Conservation (phyloP, 2,329 filamentous ascomycete species). For the Penicillium sp. region DNA sequence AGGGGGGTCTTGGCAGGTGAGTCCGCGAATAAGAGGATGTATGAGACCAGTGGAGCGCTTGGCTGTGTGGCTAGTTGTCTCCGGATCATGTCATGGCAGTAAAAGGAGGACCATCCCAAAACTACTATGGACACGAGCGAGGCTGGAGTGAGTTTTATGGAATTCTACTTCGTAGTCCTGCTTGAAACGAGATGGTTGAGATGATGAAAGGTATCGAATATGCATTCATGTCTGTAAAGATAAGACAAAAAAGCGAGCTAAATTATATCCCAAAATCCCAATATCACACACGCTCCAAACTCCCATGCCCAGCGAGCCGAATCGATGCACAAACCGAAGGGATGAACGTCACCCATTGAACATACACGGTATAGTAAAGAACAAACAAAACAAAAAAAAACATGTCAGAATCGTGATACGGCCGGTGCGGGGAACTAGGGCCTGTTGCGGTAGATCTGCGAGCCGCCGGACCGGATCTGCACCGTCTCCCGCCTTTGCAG, state of each 20-base stretch:
- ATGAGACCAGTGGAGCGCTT: neutral
- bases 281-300: slow-evolving; percentile 24
- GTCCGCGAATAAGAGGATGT: slow-evolving; percentile 6
- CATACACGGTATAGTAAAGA: slow-evolving; percentile 19
- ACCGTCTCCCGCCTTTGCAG: slow-evolving; percentile 82
- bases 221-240: slow-evolving; percentile 2
- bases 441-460: slow-evolving; percentile 53
- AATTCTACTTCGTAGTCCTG: no score
- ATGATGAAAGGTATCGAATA: neutral
- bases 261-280: slow-evolving; percentile 6
- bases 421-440: slow-evolving; percentile 34
- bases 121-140: neutral
- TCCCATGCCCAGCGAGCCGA: slow-evolving; percentile 22
- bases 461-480: slow-evolving; percentile 54
- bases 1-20: slow-evolving; percentile 17
- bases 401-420: slow-evolving; percentile 25
- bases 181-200: neutral
- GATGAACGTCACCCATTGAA: slow-evolving; percentile 23
- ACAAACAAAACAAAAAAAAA: slow-evolving; percentile 20
- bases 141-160: neutral
- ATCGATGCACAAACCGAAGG: slow-evolving; percentile 24
- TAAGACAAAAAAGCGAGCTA: neutral
- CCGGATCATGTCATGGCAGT: neutral
- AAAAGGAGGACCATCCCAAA: neutral
- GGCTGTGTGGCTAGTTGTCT: neutral